Conservation (phyloP, 108 stramenopile species). For the Cylindrotheca closterium region DNA sequence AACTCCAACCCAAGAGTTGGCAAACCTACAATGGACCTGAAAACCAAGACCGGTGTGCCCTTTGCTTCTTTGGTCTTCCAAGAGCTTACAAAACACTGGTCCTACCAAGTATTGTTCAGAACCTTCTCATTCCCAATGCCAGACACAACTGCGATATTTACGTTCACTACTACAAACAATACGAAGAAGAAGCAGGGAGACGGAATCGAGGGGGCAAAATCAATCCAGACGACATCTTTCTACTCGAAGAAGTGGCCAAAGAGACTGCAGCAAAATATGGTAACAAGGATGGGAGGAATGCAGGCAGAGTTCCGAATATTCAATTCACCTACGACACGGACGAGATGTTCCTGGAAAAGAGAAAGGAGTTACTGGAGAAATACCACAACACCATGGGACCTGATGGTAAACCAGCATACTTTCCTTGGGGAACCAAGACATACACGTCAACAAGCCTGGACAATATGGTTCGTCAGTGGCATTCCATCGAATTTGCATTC, state of each 20-base stretch:
- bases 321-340: constrained; percentile 39
- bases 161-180: constrained; percentile 38
- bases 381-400: constrained; percentile 22
- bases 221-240: constrained; percentile 41
- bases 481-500: constrained; percentile 36
- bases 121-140: constrained; percentile 52
- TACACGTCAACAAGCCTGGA: constrained; percentile 23
- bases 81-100: constrained; percentile 49
- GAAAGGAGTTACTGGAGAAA: constrained; percentile 20
- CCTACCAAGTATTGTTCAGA: constrained; percentile 48
- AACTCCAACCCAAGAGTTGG: constrained; percentile 31
- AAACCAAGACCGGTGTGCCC: constrained; percentile 28
- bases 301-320: constrained; percentile 16
- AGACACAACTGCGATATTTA: constrained; percentile 56
- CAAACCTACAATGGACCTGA: constrained; percentile 5
- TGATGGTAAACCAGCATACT: constrained; percentile 30
- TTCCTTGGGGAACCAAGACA: constrained; percentile 33
- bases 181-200: constrained; percentile 38
- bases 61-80: constrained; percentile 49
- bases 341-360: constrained; percentile 30
- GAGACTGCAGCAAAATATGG: constrained; percentile 10
- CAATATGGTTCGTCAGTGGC: constrained; percentile 55
- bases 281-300: neutral
- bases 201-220: constrained; percentile 41
- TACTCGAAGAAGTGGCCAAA: constrained; percentile 31